Evolutionary conservation across 2,329 filamentous ascomycete genomes (phyloP), one percentile per base, ranked within the genome.

Genomic region (Colletotrichum cereale): DNA sequence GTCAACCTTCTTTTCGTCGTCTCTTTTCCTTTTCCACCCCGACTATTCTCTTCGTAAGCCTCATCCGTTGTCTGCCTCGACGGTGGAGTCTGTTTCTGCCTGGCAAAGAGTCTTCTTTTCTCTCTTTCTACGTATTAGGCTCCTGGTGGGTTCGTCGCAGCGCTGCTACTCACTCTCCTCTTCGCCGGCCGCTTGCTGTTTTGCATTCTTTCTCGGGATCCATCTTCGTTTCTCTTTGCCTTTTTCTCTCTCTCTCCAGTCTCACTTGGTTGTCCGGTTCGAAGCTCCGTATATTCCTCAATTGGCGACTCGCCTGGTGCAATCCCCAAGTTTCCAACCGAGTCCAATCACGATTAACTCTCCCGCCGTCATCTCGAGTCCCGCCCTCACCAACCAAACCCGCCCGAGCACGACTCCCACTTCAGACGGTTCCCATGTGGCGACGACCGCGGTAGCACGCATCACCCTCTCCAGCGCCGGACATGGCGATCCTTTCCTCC

Each of bases 371-470:
- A 57, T 56, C 47, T 7, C 18, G 55, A 62, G 26, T 50, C 55
- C 2, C 11, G 31, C 34, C 42, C 34, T 48, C 48, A 62, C 18
- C 57, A 56, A 18, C 63, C n/a, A n/a, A 38, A 52, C 36, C 48
- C 56, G 48, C 34, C 26, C 48, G 34, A 56, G 48, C 63, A 34
- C 47, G n/a, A 24, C 31, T 38, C 55, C 26, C 29, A 38, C n/a
- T 40, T 21, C 31, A 71, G 44, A 58, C 38, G 53, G 68, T 62
- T 71, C 60, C 53, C 69, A 72, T 72, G 69, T 72, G 69, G 69
- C 69, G 69, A 60, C 69, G 34, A 72, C 56, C 66, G 66, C 69
- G 69, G 61, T 71, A 72, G 65, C 68, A 38, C 68, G 64, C 29
- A 68, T 68, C 36, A 60, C 36, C 31, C 50, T 58, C 44, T 29